Base-by-base conservation (phyloP, 2,329 filamentous ascomycete genomes). In the Clathrospora elynae region DNA sequence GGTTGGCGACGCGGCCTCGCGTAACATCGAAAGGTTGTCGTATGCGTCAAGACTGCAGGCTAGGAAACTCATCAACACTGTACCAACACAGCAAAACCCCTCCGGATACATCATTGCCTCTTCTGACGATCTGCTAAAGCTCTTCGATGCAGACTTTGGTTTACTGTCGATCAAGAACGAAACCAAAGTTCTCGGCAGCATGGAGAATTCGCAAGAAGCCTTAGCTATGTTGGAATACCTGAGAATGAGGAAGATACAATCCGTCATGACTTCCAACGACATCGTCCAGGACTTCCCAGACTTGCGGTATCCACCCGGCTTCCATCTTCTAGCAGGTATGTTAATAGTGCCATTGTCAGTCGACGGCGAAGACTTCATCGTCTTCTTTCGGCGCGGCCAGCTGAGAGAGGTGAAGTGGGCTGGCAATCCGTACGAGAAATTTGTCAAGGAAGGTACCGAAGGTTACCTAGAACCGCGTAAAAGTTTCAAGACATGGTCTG, bases 31-130 rank as follows among this genome's bases (percentile, higher is more conserved):
- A 66, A 78, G 90, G 20, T 74, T 96, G 0, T 95, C 89, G 0
- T 95, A 95, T 62, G 87, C 89, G 3, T 91, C 88, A 1, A 81
- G 89, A 17, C 73, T 96, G 0, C 89, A 95, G 56, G 89, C 90
- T 4, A 82, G 90, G 16, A 95, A 95, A 62, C 78, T 95, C 11
- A 95, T 95, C 65, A 93, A 92, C 52, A 92, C 88, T 0, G 83
- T 87, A 0, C 87, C 90, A 0, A 89, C 88, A 0, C 81, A 90
- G 49, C 81, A 84, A 40, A 95, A 92, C 37, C 89, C 90, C 0
- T 89, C 89, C 0, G 90, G 90, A 0, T 95, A 95, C 64, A 95
- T 96, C 33, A 86, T 95, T 42, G 90, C 90, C 0, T 93, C 89
- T 0, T 93, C 89, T 0, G 89, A 95, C 38, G 90, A 96, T 58